Base-by-base conservation (phyloP, 768 basidiomycete genomes). In the Auriscalpium orientale region DNA sequence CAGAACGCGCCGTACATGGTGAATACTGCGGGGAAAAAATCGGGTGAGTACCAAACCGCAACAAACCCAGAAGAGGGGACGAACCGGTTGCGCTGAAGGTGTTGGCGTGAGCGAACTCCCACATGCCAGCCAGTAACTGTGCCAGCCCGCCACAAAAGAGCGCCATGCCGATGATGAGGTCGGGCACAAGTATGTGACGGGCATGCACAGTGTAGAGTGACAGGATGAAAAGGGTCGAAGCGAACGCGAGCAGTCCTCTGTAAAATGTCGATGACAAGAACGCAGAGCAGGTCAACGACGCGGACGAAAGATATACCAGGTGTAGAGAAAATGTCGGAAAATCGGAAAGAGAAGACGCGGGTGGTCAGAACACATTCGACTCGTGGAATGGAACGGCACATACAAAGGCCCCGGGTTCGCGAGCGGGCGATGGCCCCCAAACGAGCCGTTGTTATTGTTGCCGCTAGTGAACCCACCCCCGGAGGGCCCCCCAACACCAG, bases 81-180 rank as follows among this genome's bases (percentile, higher is more conserved):
- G 69, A 40, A 87, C 87, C 85, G 28, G 87, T 84, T 13, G 79
- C 87, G 61, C 83, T 85, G 59, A 90, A 89, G 0, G 71, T 73
- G 60, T 91, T 89, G 1, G 84, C 84, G 35, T 77, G 52, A 4
- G 70, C 71, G 34, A 71, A 72, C 56, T 70, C 70, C 90, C 90
- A 92, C 86, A 93, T 91, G 43, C 93, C 93, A 35, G 91, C 92
- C 38, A 94, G 72, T 47, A 95, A 75, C 67, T 95, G 93, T 11
- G 79, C 84, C 34, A 94, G 82, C 57, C 93, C 93, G 59, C 92
- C 93, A 58, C 81, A 81, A 70, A 84, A 88, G 61, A 90, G 66
- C 21, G 91, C 90, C 91, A 95, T 91, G 51, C 91, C 93, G 50
- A 92, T 77, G 48, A 91, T 81, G 33, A 83, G 80, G 57, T 92